These are phyloP conservation scores for Fusarium sp. DNA, from an alignment of 2,329 filamentous ascomycete genomes.

Conservation along the genomic window DNA sequence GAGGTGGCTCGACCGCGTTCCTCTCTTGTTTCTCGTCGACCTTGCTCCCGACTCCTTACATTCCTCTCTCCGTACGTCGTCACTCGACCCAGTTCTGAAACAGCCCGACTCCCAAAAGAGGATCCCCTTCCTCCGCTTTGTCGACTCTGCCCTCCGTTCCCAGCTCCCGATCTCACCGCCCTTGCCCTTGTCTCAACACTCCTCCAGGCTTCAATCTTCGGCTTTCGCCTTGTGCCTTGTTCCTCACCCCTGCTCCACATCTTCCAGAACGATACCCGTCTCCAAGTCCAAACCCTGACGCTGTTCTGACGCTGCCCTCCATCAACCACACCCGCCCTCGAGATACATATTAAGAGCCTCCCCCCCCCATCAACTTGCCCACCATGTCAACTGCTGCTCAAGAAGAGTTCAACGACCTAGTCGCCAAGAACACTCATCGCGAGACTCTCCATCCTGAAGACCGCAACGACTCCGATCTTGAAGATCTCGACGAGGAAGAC, in stretches of 20 bases:
- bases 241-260: conserved; percentile 46
- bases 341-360: conserved; percentile 44
- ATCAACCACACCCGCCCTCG: conserved; percentile 27
- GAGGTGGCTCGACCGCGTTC: conserved; percentile 36
- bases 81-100: conserved; percentile 38
- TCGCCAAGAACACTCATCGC: conserved; percentile 66
- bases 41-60: conserved; percentile 15
- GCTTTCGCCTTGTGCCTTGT: conserved; percentile 44
- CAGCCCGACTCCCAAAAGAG: conserved; percentile 37
- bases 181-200: conserved; percentile 33
- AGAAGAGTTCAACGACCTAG: conserved; percentile 74
- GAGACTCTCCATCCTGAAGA: conserved; percentile 69
- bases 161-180: conserved; percentile 41
- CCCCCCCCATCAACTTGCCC: conserved; percentile 39
- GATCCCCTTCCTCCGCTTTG: conserved; percentile 33
- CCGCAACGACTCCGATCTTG: conserved; percentile 60
- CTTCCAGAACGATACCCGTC: conserved; percentile 50
- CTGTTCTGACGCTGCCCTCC: conserved; percentile 38
- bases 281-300: conserved; percentile 28
- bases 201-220: conserved; percentile 30
- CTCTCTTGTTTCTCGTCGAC: conserved; percentile 30
- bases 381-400: conserved; percentile 72
- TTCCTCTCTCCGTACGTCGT: conserved; percentile 17
- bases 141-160: conserved; percentile 36
- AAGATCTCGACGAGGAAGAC: conserved; percentile 70